A percentile compares a stretch with the other conserved stretches of the same genome.
These are phyloP conservation scores for Dicorynia guianensis DNA, from an alignment of 306 rosid genomes.

Conservation along the genomic window DNA sequence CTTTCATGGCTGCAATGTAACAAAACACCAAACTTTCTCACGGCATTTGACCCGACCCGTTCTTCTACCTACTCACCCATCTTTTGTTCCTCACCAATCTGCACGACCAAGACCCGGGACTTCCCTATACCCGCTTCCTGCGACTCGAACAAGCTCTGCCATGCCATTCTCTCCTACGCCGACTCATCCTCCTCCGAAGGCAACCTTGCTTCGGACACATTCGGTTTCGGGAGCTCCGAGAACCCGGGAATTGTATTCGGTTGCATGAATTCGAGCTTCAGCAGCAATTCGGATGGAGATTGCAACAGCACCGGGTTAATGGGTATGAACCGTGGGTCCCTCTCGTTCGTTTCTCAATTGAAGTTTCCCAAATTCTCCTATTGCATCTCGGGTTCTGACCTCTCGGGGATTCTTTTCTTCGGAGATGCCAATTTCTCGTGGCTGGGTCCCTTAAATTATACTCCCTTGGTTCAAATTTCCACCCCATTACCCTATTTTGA, in stretches of 20 bases:
- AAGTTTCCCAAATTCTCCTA: constrained; percentile 78
- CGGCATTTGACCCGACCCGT: constrained; percentile 51
- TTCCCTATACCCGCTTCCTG: constrained; percentile 88
- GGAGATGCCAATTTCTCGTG: constrained; percentile 71
- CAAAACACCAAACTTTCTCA: constrained; percentile 32
- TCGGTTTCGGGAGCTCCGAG: constrained; percentile 56
- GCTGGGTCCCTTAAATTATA: constrained; percentile 67
- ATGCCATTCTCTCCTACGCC: constrained; percentile 84
- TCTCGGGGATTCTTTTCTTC: constrained; percentile 70
- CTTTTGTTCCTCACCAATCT: constrained; percentile 70
- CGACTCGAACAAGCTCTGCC: constrained; percentile 80
- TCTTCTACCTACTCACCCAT: constrained; percentile 68
- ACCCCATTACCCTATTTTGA: constrained; percentile 79
- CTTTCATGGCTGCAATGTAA: constrained; percentile 89
- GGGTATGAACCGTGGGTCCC: constrained; percentile 89
- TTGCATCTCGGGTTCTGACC: constrained; percentile 78
- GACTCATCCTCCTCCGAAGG: constrained; percentile 88
- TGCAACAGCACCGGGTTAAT: constrained; percentile 75
- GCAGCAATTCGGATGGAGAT: constrained; percentile 55
- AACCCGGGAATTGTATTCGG: constrained; percentile 66
- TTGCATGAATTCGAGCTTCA: constrained; percentile 71
- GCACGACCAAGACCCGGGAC: constrained; percentile 72
- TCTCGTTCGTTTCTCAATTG: constrained; percentile 74
- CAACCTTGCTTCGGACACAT: constrained; percentile 72
- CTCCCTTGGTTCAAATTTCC: constrained; percentile 66